These are phyloP conservation scores for Salix brachista DNA, from an alignment of 345 rosid genomes.

Conservation along the genomic window DNA sequence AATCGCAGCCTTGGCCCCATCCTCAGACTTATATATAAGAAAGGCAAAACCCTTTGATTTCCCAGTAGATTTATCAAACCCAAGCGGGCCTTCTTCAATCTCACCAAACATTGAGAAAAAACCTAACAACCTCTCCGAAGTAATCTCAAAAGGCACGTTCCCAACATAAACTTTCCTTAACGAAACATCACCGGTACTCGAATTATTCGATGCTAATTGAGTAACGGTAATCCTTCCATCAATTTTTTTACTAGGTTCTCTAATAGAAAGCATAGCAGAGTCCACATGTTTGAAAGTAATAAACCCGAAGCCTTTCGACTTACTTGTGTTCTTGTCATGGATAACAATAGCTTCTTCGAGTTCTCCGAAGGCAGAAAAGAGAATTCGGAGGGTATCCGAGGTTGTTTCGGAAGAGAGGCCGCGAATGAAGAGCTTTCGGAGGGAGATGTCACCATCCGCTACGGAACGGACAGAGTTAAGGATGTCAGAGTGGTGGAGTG, in stretches of 20 bases:
- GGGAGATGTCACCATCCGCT: conserved; percentile 18
- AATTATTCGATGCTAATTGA: conserved; percentile 28
- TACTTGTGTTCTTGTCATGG: conserved; percentile 27
- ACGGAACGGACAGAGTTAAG: conserved; percentile 30
- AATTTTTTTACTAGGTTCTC: conserved; percentile 41
- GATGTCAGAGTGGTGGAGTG: conserved; percentile 22
- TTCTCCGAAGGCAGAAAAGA: conserved; percentile 26
- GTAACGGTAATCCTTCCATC: conserved; percentile 36
- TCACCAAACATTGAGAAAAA: conserved; percentile 35
- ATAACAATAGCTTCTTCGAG: conserved; percentile 33
- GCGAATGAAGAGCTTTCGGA: conserved; percentile 26
- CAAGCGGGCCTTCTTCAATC: conserved; percentile 47
- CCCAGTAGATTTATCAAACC: conserved; percentile 43
- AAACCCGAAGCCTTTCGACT: conserved; percentile 34
- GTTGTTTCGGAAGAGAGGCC: conserved; percentile 26
- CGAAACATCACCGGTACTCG: conserved; percentile 18
- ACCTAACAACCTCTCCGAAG: conserved; percentile 32
- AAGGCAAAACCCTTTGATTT: conserved; percentile 42
- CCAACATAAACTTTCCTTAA: conserved; percentile 40
- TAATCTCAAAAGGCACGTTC: conserved; percentile 33
- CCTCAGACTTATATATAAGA: conserved; percentile 40
- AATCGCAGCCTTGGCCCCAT: conserved; percentile 38
- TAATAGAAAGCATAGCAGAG: conserved; percentile 22
- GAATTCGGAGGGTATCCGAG: conserved; percentile 18
- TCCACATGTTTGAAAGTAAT: conserved; percentile 27